Evolutionary conservation across 345 rosid genomes (phyloP).

Genomic region (Diplotaxis tenuifolia): DNA sequence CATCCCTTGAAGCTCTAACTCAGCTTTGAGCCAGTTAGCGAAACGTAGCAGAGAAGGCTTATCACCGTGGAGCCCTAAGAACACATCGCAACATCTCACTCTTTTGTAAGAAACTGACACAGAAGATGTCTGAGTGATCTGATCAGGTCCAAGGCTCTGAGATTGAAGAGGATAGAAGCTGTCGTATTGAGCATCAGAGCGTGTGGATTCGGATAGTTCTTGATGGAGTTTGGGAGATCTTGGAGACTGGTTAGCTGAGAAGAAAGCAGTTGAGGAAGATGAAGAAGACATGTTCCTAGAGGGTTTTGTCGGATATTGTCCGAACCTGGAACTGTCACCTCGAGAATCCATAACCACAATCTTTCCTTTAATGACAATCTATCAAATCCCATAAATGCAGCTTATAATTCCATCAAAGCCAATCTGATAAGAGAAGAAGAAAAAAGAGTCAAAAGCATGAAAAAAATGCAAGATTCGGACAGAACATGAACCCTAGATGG

Average conservation of each 20-base stretch:
- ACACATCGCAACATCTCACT: slow-evolving; percentile 74
- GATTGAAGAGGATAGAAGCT: slow-evolving; percentile 56
- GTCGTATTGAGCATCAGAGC: slow-evolving; percentile 62
- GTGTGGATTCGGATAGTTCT: slow-evolving; percentile 54
- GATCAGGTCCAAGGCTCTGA: no score
- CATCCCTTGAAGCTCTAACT: slow-evolving; percentile 89
- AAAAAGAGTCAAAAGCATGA: slow-evolving; percentile 24
- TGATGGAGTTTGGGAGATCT: slow-evolving; percentile 56
- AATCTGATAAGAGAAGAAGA: slow-evolving; percentile 32
- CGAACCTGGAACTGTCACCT: slow-evolving; percentile 72
- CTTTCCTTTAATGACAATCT: slow-evolving; percentile 24
- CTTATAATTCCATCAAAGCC: slow-evolving; percentile 31
- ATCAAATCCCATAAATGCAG: slow-evolving; percentile 41
- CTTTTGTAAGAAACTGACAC: slow-evolving; percentile 61
- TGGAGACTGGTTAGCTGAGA: slow-evolving; percentile 93
- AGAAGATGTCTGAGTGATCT: slow-evolving; percentile 49
- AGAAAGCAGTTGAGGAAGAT: slow-evolving; percentile 80
- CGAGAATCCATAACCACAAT: slow-evolving; percentile 51
- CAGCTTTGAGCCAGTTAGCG: slow-evolving; percentile 85
- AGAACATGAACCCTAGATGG: slow-evolving; percentile 19
- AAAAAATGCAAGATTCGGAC: background rate
- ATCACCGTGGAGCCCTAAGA: slow-evolving; percentile 76
- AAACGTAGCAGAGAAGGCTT: slow-evolving; percentile 76
- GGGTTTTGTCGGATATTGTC: slow-evolving; percentile 50
- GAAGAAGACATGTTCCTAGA: slow-evolving; percentile 78